phyloP scores from a whole-genome alignment of 1,284 basidiomycete genomes.

The Heterobasidion parviporum region DNA sequence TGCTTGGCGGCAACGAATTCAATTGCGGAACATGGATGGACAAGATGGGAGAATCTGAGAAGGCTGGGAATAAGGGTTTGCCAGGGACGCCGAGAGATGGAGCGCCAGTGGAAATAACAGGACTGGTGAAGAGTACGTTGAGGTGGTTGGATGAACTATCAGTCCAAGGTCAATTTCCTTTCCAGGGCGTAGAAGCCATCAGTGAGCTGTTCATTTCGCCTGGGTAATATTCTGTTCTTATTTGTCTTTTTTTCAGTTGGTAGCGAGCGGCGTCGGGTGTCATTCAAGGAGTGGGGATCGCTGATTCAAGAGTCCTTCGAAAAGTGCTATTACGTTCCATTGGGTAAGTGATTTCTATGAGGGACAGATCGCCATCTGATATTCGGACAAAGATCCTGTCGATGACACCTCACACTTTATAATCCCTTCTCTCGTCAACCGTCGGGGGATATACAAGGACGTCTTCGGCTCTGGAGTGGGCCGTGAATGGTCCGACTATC shows the following conservation, averaged over 20 bases:
- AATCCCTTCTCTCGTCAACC: constrained; percentile 70
- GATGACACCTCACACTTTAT: constrained; percentile 73
- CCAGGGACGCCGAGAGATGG: constrained; percentile 96
- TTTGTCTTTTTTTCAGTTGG: constrained; percentile 41
- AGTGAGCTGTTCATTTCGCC: constrained; percentile 42
- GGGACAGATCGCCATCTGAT: not conserved
- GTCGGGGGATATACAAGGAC: constrained; percentile 97
- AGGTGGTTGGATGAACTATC: constrained; percentile 79
- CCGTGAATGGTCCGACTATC: constrained; percentile 95
- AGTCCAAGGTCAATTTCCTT: constrained; percentile 70
- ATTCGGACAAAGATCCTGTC: constrained; percentile 40
- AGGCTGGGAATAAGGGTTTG: constrained; percentile 89
- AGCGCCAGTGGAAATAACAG: constrained; percentile 93
- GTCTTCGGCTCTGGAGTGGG: constrained; percentile 84
- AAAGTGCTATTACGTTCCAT: constrained; percentile 82
- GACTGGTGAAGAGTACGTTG: constrained; percentile 87
- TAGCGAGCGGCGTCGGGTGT: constrained; percentile 65
- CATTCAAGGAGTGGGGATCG: constrained; percentile 87
- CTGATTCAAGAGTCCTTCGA: constrained; percentile 87
- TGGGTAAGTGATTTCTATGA: constrained; percentile 37
- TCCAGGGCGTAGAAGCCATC: constrained; percentile 78
- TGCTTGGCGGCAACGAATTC: constrained; percentile 80
- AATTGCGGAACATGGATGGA: constrained; percentile 96
- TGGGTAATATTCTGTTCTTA: not conserved
- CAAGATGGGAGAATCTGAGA: constrained; percentile 90